Evolutionary conservation across 2,329 filamentous ascomycete species (phyloP), one percentile per base, ranked within the genome.

Genomic region (Fonsecaea erecta): DNA sequence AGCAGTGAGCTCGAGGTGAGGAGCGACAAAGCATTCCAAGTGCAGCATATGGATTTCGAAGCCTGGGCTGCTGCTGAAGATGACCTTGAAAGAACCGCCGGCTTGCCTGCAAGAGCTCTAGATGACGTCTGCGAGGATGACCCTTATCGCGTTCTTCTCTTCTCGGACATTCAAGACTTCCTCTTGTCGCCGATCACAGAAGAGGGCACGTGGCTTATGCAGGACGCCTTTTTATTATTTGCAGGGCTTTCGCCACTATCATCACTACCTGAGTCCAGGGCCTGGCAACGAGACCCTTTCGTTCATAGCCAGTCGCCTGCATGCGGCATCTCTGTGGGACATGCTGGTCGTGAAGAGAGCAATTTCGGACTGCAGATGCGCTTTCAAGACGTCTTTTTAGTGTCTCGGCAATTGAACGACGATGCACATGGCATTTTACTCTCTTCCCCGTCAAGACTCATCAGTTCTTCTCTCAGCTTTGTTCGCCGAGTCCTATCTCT

Each of bases 131-230:
- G 84, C 16, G 89, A 92, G 68, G 89, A 93, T 64, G 94, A 97
- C 72, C 90, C 92, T 0, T 96, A 90, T 70, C 85, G 93, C 37
- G 86, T 95, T 2, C 85, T 97, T 52, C 85, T 97, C 73, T 93
- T 88, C 71, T 85, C 87, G 0, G 95, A 98, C 74, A 81, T 97
- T 21, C 79, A 86, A 67, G 82, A 85, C 0, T 82, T 90, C 30
- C 73, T 96, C 70, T 82, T 63, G 61, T 74, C 62, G 7, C 74
- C 76, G 35, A 71, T 68, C 55, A 70, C 69, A 3, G 55, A 68
- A 7, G 65, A 65, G 1, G 73, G 85, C 0, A 76, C 74, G 7
- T 72, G 76, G 9, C 75, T 83, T 30, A 76, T 96, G 0, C 60
- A 95, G 21, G 85, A 93, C 71, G 87, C 88, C 2, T 93, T 93